A percentile compares a stretch with the other conserved stretches of the same genome.
phyloP scores from a whole-genome alignment of 164 flowering plant genomes.

The Macadamia tetraphylla region DNA sequence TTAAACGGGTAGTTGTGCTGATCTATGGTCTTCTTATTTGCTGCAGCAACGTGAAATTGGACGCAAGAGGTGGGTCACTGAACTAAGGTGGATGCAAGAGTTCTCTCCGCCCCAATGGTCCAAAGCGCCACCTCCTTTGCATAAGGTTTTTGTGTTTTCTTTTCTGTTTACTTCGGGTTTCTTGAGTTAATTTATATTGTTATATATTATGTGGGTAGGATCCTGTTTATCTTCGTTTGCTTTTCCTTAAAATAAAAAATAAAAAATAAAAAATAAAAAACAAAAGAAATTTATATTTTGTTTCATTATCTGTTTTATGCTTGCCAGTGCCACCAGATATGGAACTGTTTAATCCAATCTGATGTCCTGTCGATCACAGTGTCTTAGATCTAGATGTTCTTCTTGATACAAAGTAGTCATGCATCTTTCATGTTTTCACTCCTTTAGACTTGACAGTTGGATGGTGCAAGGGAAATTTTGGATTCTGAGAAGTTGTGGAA shows the following conservation, averaged over 20 bases:
- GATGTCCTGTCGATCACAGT: not conserved
- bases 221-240: not conserved
- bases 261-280: no score
- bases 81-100: constrained; percentile 32
- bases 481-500: constrained; percentile 79
- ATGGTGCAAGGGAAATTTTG: constrained; percentile 35
- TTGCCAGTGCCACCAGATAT: not conserved
- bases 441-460: constrained; percentile 92
- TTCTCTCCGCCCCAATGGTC: constrained; percentile 37
- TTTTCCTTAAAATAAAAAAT: no score
- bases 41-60: constrained; percentile 50
- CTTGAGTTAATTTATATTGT: not conserved
- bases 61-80: constrained; percentile 27
- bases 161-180: not conserved
- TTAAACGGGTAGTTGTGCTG: constrained; percentile 1
- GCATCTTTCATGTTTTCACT: constrained; percentile 81
- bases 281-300: no score
- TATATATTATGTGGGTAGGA: not conserved
- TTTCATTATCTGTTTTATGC: not conserved
- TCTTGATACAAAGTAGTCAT: constrained; percentile 40
- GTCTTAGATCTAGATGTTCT: constrained; percentile 3
- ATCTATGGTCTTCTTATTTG: constrained; percentile 21
- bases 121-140: constrained; percentile 41
- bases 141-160: constrained; percentile 46
- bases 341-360: not conserved